Percentiles rank a stretch among this genome's conserved stretches.
Conservation (phyloP, 495 filamentous ascomycete genomes). For the Penicillium goetzii region DNA sequence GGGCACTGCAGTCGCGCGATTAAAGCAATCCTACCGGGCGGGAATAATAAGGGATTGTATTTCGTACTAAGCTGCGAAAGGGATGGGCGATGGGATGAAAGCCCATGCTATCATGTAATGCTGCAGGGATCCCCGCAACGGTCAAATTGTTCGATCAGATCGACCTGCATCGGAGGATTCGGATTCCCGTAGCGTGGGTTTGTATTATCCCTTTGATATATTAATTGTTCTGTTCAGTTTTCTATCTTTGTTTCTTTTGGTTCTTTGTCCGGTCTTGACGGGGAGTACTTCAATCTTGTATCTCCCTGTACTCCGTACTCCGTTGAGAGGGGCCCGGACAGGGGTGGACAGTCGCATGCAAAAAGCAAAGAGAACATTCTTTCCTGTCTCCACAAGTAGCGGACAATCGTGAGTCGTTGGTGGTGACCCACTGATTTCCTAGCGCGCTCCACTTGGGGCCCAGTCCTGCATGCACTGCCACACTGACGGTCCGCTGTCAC, state of each 20-base stretch:
- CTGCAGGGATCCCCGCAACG: constrained; percentile 7
- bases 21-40: not conserved
- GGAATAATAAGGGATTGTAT: too few relatives aligned
- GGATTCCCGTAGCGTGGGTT: constrained; percentile 9
- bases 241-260: not conserved
- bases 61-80: not conserved
- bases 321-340: not conserved
- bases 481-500: constrained; percentile 45
- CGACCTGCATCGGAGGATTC: constrained; percentile 19
- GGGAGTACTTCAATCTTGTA: not conserved
- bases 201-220: not conserved
- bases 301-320: not conserved
- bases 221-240: not conserved
- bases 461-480: constrained; percentile 53
- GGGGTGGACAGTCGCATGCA: constrained; percentile 13
- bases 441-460: constrained; percentile 33
- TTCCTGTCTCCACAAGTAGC: constrained; percentile 32
- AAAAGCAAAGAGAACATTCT: constrained; percentile 32
- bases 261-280: not conserved
- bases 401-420: constrained; percentile 34
- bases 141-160: constrained; percentile 10
- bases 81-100: not conserved
- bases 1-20: not conserved
- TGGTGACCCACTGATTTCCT: constrained; percentile 35
- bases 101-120: constrained; percentile 5